Percentiles rank a stretch among this genome's conserved stretches.
Evolutionary conservation across 495 filamentous ascomycete species (phyloP).

Genomic region (Parathielavia hyrcaniae): DNA sequence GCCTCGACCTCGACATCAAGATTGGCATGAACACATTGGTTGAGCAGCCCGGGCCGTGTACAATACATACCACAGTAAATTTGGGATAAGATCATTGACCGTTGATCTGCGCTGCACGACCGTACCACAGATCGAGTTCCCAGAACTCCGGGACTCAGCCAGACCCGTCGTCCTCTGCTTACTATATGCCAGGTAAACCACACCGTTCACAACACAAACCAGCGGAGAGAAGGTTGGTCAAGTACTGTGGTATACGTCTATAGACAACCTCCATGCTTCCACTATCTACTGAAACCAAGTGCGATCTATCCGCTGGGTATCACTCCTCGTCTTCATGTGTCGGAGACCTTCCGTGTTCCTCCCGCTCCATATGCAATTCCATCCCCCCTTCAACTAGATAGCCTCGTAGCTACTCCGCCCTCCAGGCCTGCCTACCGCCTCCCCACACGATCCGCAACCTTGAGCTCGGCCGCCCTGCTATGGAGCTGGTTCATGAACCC

Average conservation of each 20-base stretch:
- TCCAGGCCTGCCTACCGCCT: constrained; percentile 12
- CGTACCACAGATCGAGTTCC: not conserved
- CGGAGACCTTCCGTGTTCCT: not conserved
- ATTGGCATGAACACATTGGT: not conserved
- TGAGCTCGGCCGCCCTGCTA: constrained; percentile 52
- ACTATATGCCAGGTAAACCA: too few relatives aligned
- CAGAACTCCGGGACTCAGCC: not conserved
- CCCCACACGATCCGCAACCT: constrained; percentile 38
- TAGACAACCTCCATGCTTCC: not conserved
- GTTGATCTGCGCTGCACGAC: constrained; percentile 1
- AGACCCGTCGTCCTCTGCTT: not conserved
- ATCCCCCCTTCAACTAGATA: not conserved
- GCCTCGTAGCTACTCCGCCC: not conserved
- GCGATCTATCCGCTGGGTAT: not conserved
- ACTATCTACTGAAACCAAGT: not conserved
- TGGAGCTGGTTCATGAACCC: constrained; percentile 56
- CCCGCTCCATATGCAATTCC: not conserved
- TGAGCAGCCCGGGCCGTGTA: too few relatives aligned
- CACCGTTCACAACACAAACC: not conserved
- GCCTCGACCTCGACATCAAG: too few relatives aligned
- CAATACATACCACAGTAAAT: too few relatives aligned
- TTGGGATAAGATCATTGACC: not conserved
- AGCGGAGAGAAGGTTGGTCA: too few relatives aligned
- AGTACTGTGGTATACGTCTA: constrained; percentile 3
- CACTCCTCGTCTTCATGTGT: constrained; percentile 1